Evolutionary conservation across 192 early-diverging fungal genomes (phyloP), one percentile per base, ranked within the genome.

Genomic region (Linnemannia zychae): DNA sequence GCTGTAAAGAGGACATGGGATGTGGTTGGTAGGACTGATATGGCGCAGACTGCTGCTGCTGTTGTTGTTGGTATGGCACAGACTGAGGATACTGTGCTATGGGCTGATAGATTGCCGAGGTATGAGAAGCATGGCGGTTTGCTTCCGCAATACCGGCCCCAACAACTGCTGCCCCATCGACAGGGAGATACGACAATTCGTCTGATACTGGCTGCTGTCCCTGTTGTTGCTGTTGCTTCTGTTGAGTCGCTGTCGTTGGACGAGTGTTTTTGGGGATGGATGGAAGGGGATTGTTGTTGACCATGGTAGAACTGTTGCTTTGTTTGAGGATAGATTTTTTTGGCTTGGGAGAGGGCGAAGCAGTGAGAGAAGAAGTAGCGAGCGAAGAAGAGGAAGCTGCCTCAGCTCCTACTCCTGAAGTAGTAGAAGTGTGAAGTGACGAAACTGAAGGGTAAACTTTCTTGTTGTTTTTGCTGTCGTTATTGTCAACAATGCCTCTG

Each of bases 301-400:
- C 46, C 70, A 66, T 69, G 20, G 50, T 3, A 28, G 28, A 63
- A 31, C 12, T 31, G 57, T 63, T 63, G 24, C 2, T 7, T 31
- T 71, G 77, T 53, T 72, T 82, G 37, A 72, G 73, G 36, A 69
- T 80, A 0, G 71, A 74, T 44, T 74, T 63, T 31, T 63, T 80
- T 31, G 68, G 65, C 0, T 17, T 7, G 37, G 37, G 34, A 50
- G 74, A 49, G 18, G 67, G n/a, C 28, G 72, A 63, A 20, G 60
- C 44, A 44, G 40, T 44, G 40, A 44, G 40, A 22, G 28, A 24
- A 11, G 80, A 66, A 37, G 80, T 44, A 47, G 67, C 50, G 33
- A 71, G 49, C 17, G 79, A 75, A 11, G 72, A 72, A 49, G 70
- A 70, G 3, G 67, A 48, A 13, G 50, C 44, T 17, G 22, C 17